Evolutionary conservation across 108 stramenopile genomes (phyloP), one percentile per base, ranked within the genome.

Genomic region (Cyclotella cryptica): DNA sequence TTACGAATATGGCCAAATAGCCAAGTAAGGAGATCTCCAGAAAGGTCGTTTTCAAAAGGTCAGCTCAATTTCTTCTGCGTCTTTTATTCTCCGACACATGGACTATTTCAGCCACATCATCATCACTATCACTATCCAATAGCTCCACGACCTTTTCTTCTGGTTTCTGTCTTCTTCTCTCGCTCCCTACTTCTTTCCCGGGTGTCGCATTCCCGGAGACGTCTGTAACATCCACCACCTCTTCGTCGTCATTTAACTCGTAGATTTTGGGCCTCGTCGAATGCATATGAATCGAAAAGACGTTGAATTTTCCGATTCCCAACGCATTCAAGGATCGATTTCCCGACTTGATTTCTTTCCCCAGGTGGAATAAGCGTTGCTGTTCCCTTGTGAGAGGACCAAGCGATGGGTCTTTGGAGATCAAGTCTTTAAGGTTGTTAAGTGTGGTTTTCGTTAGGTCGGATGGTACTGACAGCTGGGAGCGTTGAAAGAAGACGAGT

Each of bases 341-440:
- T 10, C 80, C 81, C 21, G 85, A 81, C 69, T 93, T 93, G 19
- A 93, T 72, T 69, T 93, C 93, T 22, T 88, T 55, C 4, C 93
- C 93, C 27, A 93, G 61, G 71, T 90, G 83, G 84, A 93, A 93
- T 10, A 93, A 45, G n/a, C 93, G 83, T 69, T 93, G 93, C n/a
- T 83, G n/a, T 3, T 53, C 4, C 18, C 79, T 75, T 42, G 24
- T 44, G 14, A 83, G 66, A 13, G 78, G 77, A 4, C 84, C 84
- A 6, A 87, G 80, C 17, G 45, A 35, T 0, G 43, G 26, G 29
- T 72, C 55, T 39, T 70, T 45, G 45, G 53, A 5, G 28, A 86
- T 76, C 39, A 24, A 29, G 22, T 83, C 78, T 77, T 80, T 84
- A 22, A 86, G 59, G 27, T 57, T 61, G 44, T 72, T 76, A 11